phyloP scores from a whole-genome alignment of 108 stramenopile species.

The Conticribra weissflogii region DNA sequence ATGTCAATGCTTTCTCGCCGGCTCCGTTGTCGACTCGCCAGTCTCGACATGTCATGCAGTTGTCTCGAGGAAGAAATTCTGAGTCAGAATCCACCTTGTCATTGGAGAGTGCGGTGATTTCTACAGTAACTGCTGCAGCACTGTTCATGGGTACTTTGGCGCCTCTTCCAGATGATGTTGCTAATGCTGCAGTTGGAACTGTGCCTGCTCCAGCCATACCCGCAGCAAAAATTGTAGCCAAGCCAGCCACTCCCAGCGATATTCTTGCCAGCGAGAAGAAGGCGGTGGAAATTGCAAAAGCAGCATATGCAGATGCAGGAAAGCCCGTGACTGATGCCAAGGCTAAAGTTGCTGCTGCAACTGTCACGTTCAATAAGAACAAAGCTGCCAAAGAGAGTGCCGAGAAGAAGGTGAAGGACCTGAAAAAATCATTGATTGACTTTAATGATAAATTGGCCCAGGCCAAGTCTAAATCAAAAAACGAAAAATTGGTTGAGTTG shows the following conservation, averaged over 20 bases:
- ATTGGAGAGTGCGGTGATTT: constrained; percentile 1
- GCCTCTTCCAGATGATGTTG: constrained; percentile 1
- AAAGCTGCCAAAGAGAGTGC: background rate
- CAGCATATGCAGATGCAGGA: background rate
- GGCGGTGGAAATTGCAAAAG: constrained; percentile 7
- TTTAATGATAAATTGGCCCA: constrained; percentile 8
- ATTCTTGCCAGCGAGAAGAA: constrained; percentile 1
- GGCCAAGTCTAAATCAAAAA: constrained; percentile 13
- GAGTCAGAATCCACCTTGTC: background rate
- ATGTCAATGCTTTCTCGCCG: constrained; percentile 4
- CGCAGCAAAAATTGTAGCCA: background rate
- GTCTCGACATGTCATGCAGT: background rate
- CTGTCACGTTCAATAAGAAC: background rate
- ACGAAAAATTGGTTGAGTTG: constrained; percentile 6
- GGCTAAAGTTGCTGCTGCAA: background rate
- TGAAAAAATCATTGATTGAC: constrained; percentile 6
- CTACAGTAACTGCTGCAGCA: constrained; percentile 7
- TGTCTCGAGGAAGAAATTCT: background rate
- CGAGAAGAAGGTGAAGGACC: constrained; percentile 4
- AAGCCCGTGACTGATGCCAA: constrained; percentile 12
- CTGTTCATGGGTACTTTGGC: constrained; percentile 9
- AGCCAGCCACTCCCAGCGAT: background rate
- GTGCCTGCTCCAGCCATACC: background rate
- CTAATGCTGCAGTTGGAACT: background rate
- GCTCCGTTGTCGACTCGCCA: background rate